phyloP scores from a whole-genome alignment of 495 filamentous ascomycete genomes.

The Mycothermus thermophilus region DNA sequence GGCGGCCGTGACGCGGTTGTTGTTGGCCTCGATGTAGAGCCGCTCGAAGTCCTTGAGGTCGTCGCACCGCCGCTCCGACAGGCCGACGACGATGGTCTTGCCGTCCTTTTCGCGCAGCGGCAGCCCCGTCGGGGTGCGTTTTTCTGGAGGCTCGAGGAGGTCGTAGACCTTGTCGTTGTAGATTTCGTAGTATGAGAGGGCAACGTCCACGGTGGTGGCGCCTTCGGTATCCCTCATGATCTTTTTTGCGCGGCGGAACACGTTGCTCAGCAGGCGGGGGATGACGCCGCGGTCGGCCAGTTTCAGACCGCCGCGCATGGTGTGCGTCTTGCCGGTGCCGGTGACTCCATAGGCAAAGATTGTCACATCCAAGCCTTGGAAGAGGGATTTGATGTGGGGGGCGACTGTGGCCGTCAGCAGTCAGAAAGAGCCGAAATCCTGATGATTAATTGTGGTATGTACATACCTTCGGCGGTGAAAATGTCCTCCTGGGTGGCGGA shows the following conservation, averaged over 20 bases:
- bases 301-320: conserved; percentile 88
- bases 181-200: conserved; percentile 93
- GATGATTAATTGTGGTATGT: conserved; percentile 9
- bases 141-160: conserved; percentile 81
- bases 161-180: conserved; percentile 96
- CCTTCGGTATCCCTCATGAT: conserved; percentile 72
- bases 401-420: no score
- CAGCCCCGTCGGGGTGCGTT: conserved; percentile 70
- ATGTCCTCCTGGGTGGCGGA: conserved; percentile 67
- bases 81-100: conserved; percentile 83
- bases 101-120: conserved; percentile 77
- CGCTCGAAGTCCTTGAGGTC: conserved; percentile 85
- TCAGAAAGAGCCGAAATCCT: no score
- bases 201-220: conserved; percentile 57
- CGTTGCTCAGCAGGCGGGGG: conserved; percentile 70
- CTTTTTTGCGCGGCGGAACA: conserved; percentile 76
- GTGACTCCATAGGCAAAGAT: conserved; percentile 95
- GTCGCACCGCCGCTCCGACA: conserved; percentile 74
- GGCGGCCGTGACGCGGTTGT: conserved; percentile 77
- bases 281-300: conserved; percentile 85
- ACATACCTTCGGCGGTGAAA: conserved; percentile 82
- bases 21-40: conserved; percentile 88
- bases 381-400: conserved; percentile 69
- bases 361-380: conserved; percentile 85
- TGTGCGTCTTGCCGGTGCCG: conserved; percentile 94